Conservation (phyloP, 2,329 filamentous ascomycete species). For the Moelleriella libera region DNA sequence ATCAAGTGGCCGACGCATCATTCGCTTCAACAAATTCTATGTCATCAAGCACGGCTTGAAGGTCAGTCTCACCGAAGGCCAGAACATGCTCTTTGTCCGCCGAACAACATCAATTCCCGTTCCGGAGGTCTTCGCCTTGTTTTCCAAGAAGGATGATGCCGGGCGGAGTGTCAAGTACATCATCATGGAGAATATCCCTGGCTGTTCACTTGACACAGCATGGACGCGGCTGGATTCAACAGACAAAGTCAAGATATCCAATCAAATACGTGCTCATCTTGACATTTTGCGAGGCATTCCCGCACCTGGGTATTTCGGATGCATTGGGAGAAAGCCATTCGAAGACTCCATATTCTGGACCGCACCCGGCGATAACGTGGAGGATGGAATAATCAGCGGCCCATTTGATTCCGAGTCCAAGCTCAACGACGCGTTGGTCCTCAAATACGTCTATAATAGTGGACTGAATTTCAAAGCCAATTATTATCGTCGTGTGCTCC, state of each 20-base stretch:
- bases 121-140: conserved; percentile 4
- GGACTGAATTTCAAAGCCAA: background rate
- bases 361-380: conserved; percentile 1
- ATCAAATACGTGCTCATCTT: background rate
- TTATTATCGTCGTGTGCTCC: conserved; percentile 19
- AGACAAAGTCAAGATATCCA: conserved; percentile 1
- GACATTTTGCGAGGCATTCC: conserved; percentile 1
- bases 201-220: conserved; percentile 5
- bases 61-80: conserved; percentile 4
- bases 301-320: conserved; percentile 8
- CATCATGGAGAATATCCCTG: conserved; percentile 7
- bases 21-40: background rate
- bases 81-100: conserved; percentile 4
- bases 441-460: conserved; percentile 6
- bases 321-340: conserved; percentile 6
- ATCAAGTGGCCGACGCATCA: background rate
- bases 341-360: conserved; percentile 7
- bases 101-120: background rate
- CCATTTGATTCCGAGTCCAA: conserved; percentile 5
- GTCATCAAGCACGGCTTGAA: conserved; percentile 5
- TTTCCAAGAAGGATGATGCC: background rate
- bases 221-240: background rate
- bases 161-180: conserved; percentile 7
- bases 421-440: conserved; percentile 5
- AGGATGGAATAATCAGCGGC: conserved; percentile 1